Percentiles rank a stretch among this genome's conserved stretches.
These are phyloP conservation scores for Aureobasidium pullulans DNA, from an alignment of 2,329 filamentous ascomycete genomes.

Conservation along the genomic window DNA sequence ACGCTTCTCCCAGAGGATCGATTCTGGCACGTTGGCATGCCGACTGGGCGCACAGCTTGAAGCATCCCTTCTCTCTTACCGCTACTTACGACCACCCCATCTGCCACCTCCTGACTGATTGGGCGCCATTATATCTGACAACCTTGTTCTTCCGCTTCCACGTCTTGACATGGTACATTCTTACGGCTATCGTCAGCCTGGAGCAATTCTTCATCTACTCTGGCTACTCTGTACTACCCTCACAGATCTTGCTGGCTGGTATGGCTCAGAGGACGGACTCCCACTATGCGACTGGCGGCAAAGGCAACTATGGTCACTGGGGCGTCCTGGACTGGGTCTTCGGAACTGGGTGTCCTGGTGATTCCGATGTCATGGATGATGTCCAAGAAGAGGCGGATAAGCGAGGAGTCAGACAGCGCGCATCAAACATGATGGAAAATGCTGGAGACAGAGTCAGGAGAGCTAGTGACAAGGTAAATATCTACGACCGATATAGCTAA, in stretches of 20 bases:
- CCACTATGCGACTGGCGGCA: constrained; percentile 46
- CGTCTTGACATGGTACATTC: constrained; percentile 63
- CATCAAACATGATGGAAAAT: constrained; percentile 24
- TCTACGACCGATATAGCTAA: neutral
- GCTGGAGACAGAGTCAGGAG: constrained; percentile 24
- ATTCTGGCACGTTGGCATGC: constrained; percentile 36
- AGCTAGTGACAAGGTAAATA: constrained; percentile 4
- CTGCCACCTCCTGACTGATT: constrained; percentile 54
- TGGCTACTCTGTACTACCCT: constrained; percentile 57
- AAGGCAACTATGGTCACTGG: constrained; percentile 53
- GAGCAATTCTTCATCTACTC: constrained; percentile 62
- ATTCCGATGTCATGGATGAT: constrained; percentile 47
- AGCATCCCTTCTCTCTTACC: constrained; percentile 54
- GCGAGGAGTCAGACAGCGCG: constrained; percentile 42
- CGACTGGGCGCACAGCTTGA: constrained; percentile 52
- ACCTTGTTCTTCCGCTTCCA: constrained; percentile 60
- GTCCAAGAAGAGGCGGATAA: constrained; percentile 49
- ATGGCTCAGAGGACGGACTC: constrained; percentile 52
- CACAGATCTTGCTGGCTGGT: constrained; percentile 49
- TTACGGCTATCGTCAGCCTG: constrained; percentile 54
- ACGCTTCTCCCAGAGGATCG: constrained; percentile 34
- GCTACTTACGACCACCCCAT: constrained; percentile 63
- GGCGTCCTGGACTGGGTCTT: constrained; percentile 56
- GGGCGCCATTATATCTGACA: constrained; percentile 60
- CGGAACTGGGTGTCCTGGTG: constrained; percentile 41